Conservation (phyloP, 257 asterid species). For the Mentha longifolia region DNA sequence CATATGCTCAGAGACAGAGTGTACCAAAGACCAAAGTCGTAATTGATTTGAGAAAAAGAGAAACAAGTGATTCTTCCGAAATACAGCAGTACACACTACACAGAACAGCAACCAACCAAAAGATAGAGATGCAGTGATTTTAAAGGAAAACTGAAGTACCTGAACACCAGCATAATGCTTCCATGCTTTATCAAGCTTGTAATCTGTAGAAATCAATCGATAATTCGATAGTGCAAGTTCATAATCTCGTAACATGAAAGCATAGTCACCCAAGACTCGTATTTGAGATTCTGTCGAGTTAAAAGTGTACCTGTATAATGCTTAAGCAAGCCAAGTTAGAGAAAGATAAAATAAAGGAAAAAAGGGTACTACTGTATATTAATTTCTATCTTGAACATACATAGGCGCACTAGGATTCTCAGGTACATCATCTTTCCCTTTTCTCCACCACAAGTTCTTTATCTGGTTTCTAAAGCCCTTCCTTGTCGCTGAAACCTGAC, state of each 20-base stretch:
- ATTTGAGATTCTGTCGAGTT: constrained; percentile 95
- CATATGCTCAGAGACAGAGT: constrained; percentile 1
- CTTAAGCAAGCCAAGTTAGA: constrained; percentile 46
- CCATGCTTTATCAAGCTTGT: constrained; percentile 98
- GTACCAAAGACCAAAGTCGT: background rate
- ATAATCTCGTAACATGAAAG: constrained; percentile 96
- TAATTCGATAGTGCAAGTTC: constrained; percentile 97
- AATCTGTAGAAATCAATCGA: constrained; percentile 90
- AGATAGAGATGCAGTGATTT: constrained; percentile 22
- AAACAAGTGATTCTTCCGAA: background rate
- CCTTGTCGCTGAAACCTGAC: constrained; percentile 94
- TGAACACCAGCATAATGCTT: constrained; percentile 95
- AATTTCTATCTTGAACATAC: constrained; percentile 50
- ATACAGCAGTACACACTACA: constrained; percentile 16
- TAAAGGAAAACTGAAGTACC: constrained; percentile 48
- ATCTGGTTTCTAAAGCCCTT: constrained; percentile 98
- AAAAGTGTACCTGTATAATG: constrained; percentile 81
- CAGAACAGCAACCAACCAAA: constrained; percentile 31
- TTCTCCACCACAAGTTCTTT: constrained; percentile 99
- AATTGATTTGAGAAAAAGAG: constrained; percentile 1
- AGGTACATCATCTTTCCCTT: constrained; percentile 91
- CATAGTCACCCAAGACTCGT: constrained; percentile 95
- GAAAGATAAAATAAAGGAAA: constrained; percentile 31
- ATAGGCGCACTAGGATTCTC: constrained; percentile 67
- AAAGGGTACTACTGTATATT: constrained; percentile 23